phyloP scores from a whole-genome alignment of 805 yeast species.

The Candida taoyuanica region DNA sequence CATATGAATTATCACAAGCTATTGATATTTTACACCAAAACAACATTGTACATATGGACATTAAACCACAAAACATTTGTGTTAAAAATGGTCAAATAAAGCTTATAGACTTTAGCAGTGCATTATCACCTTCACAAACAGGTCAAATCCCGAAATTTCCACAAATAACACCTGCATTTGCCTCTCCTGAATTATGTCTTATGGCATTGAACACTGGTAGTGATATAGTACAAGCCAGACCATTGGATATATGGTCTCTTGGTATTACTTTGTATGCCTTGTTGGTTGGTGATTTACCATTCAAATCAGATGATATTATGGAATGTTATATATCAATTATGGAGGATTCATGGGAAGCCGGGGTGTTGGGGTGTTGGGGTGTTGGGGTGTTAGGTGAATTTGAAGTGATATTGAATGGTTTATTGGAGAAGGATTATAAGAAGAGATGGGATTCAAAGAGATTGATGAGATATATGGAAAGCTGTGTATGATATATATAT shows the following conservation, averaged over 20 bases:
- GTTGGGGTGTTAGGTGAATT: too few species aligned
- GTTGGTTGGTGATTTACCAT: constrained; percentile 8
- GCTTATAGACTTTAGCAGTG: constrained; percentile 13
- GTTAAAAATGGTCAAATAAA: constrained; percentile 1
- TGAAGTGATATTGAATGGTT: too few species aligned
- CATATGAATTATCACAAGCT: not conserved
- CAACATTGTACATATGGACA: constrained; percentile 9
- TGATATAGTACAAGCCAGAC: constrained; percentile 2
- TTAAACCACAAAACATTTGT: constrained; percentile 13
- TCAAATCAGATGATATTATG: constrained; percentile 1
- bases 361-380: too few species aligned
- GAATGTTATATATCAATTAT: not conserved
- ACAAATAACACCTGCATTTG: constrained; percentile 10
- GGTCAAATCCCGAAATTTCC: constrained; percentile 4
- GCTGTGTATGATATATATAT: not conserved
- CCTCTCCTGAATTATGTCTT: constrained; percentile 13
- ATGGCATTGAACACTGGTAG: constrained; percentile 1
- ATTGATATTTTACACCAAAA: constrained; percentile 1
- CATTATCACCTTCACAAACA: not conserved
- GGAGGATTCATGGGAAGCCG: too few species aligned
- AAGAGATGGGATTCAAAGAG: too few species aligned
- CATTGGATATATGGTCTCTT: constrained; percentile 11
- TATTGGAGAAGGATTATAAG: too few species aligned
- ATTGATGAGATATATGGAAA: not conserved
- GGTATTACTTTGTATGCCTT: constrained; percentile 9